Conservation (phyloP, 2,329 filamentous ascomycete genomes). For the Aureobasidium musti region DNA sequence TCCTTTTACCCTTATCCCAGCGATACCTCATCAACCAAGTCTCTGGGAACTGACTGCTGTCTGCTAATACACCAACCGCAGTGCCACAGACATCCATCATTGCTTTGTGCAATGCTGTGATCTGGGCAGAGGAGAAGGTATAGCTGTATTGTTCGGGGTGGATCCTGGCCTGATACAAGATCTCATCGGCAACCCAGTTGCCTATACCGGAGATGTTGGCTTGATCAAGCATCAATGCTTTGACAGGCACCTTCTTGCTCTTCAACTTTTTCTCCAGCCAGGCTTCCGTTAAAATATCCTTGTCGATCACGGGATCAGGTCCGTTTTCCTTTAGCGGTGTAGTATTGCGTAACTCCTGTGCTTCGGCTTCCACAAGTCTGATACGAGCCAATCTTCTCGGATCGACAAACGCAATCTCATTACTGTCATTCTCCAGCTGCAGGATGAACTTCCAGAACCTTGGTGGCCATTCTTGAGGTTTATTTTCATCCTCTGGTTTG, state of each 20-base stretch:
- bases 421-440: constrained; percentile 54
- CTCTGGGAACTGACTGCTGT: constrained; percentile 80
- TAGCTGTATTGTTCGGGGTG: constrained; percentile 94
- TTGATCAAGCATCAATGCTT: constrained; percentile 86
- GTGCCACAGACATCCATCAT: constrained; percentile 78
- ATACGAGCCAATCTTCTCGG: constrained; percentile 76
- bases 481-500: constrained; percentile 47
- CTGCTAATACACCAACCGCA: constrained; percentile 75
- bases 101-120: constrained; percentile 68
- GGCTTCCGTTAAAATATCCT: constrained; percentile 70
- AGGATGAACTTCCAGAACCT: constrained; percentile 86
- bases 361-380: constrained; percentile 78
- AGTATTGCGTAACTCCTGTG: constrained; percentile 70
- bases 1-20: constrained; percentile 88
- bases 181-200: constrained; percentile 97
- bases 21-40: constrained; percentile 63
- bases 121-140: constrained; percentile 70
- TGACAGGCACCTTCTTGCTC: constrained; percentile 80
- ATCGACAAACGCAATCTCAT: constrained; percentile 78
- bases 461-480: constrained; percentile 72
- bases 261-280: constrained; percentile 73
- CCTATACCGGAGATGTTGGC: constrained; percentile 87
- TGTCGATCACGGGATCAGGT: constrained; percentile 86
- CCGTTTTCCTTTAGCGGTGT: constrained; percentile 88
- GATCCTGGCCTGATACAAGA: constrained; percentile 82